Percentiles rank a stretch among this genome's conserved stretches.
Conservation (phyloP, 306 rosid genomes). For the Hylodesmum podocarpum region DNA sequence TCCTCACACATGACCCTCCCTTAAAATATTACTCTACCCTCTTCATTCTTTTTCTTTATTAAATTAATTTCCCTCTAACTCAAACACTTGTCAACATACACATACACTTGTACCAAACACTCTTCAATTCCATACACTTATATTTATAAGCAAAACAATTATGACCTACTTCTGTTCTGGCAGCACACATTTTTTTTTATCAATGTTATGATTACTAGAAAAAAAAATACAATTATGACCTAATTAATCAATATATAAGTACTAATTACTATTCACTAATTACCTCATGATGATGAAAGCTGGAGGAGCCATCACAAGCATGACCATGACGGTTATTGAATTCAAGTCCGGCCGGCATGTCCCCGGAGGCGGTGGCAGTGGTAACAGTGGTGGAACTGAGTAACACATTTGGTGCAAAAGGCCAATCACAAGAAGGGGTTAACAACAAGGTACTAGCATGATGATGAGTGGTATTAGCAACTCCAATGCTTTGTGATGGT, state of each 20-base stretch:
- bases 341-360: constrained; percentile 18
- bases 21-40: constrained; percentile 25
- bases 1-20: constrained; percentile 37
- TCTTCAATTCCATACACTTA: not conserved
- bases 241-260: constrained; percentile 23
- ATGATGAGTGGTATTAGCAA: not conserved
- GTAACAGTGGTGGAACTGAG: constrained; percentile 23
- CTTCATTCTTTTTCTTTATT: not conserved
- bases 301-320: constrained; percentile 29
- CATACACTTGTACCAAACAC: not conserved
- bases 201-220: no score
- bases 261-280: constrained; percentile 34
- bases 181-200: no score
- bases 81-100: constrained; percentile 7
- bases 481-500: constrained; percentile 33
- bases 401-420: constrained; percentile 41
- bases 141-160: not conserved
- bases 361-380: not conserved
- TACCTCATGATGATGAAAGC: constrained; percentile 62
- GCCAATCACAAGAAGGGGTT: constrained; percentile 31
- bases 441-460: not conserved
- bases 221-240: constrained; percentile 13
- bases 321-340: not conserved
- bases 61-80: not conserved
- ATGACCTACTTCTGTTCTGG: no score